Percentiles rank a stretch among this genome's conserved stretches.
These are phyloP conservation scores for Lyophyllum semitale DNA, from an alignment of 768 basidiomycete genomes.

Conservation along the genomic window DNA sequence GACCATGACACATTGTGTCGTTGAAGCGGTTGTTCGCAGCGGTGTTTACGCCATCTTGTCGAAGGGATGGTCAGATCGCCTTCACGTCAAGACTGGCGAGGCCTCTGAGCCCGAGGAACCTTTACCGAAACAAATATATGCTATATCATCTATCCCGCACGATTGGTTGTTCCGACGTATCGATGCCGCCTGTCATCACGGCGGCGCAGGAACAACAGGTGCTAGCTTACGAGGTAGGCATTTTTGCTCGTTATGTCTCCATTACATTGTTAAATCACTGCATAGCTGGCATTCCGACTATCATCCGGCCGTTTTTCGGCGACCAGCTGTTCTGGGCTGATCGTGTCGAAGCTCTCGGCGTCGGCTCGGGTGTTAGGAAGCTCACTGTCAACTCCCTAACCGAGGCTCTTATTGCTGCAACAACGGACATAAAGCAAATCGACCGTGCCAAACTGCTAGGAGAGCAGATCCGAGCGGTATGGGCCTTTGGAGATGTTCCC, in stretches of 20 bases:
- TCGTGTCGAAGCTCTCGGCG: conserved; percentile 93
- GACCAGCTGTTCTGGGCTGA: conserved; percentile 99
- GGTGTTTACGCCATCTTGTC: conserved; percentile 93
- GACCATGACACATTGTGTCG: conserved; percentile 87
- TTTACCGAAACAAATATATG: conserved; percentile 77
- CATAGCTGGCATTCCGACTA: conserved; percentile 88
- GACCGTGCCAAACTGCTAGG: conserved; percentile 82
- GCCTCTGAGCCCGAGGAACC: conserved; percentile 66
- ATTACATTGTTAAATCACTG: conserved; percentile 3
- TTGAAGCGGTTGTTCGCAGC: conserved; percentile 84
- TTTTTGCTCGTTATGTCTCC: neutral
- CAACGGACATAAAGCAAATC: conserved; percentile 88
- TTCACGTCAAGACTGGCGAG: conserved; percentile 65
- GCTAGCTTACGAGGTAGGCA: conserved; percentile 84
- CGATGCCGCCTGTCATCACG: conserved; percentile 97
- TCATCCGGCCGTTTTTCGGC: conserved; percentile 97
- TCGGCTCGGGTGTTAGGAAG: conserved; percentile 87
- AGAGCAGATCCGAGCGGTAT: conserved; percentile 81
- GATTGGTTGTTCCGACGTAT: conserved; percentile 96
- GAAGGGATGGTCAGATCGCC: conserved; percentile 96
- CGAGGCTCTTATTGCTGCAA: conserved; percentile 79
- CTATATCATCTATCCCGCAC: conserved; percentile 86
- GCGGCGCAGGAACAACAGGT: conserved; percentile 95
- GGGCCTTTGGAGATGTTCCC: conserved; percentile 16
- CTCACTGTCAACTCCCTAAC: conserved; percentile 77